Base-by-base conservation (phyloP, 176 grass and related monocot genomes). In the Cenchrus americanus region DNA sequence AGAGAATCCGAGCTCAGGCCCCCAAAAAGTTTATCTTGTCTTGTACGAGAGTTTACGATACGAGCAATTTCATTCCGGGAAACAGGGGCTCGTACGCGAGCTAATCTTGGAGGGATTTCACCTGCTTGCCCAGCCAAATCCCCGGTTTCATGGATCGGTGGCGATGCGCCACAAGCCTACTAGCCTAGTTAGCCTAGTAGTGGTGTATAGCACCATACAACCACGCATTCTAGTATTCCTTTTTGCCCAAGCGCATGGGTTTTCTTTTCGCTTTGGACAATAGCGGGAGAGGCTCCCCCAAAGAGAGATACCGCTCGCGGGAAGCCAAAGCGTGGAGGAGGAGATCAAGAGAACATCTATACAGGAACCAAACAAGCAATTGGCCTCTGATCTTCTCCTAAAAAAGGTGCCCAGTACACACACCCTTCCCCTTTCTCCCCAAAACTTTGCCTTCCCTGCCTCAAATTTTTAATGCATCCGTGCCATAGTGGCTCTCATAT, bases 61-160 rank as follows among this genome's bases (percentile, higher is more conserved):
- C 9, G 7, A 80, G 64, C 48, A 37, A 84, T 89, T 94, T 88
- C 85, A 46, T 79, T 83, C 92, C 89, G 86, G 84, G 83, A 94
- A 91, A 89, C 84, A 85, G 24, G 34, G 34, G 77, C 52, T 70
- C 23, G 19, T 75, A 40, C 14, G 84, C 80, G 73, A 95, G 86
- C 83, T 74, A 82, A 91, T 96, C 77, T 44, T 37, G 66, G 86
- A 88, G 53, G 64, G 68, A 49, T 86, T 83, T 74, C 84, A 51
- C 68, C 79, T 57, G 54, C 60, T 22, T 18, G 10, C 26, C 61
- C 60, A 73, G 88, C 83, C 78, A 75, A 85, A 91, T 91, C 91
- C 94, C 91, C 63, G 15, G 47, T 91, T 93, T 91, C 83, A 85
- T 83, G 91, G 91, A 91, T 91, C 88, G 58, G 26, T 60, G 72